These are phyloP conservation scores for Saturnispora zaruensis DNA, from an alignment of 805 yeast genomes.

Conservation along the genomic window DNA sequence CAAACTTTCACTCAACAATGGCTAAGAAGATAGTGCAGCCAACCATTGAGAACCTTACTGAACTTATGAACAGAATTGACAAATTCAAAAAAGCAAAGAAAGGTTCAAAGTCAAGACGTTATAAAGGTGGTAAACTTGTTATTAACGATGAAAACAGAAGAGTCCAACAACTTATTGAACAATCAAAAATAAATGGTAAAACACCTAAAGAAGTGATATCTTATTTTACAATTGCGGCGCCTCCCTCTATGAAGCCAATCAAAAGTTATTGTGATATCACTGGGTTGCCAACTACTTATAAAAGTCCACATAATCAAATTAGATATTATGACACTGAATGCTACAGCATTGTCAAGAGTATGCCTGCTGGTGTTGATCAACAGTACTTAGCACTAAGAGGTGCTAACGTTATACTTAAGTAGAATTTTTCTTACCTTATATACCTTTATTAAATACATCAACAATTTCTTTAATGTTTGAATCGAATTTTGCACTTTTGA, in stretches of 20 bases:
- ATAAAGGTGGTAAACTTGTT: conserved; percentile 67
- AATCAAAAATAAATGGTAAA: conserved; percentile 10
- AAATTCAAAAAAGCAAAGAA: conserved; percentile 52
- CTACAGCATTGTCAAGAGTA: conserved; percentile 61
- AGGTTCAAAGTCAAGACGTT: conserved; percentile 48
- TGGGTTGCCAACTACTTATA: conserved; percentile 73
- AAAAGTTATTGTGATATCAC: conserved; percentile 91
- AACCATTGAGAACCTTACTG: conserved; percentile 25
- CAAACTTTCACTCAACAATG: background rate
- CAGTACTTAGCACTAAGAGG: conserved; percentile 80
- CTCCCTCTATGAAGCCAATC: conserved; percentile 75
- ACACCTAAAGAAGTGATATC: conserved; percentile 44
- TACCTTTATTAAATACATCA: conserved; percentile 17
- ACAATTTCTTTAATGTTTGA: conserved; percentile 21
- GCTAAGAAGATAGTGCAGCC: conserved; percentile 5
- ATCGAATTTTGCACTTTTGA: conserved; percentile 27
- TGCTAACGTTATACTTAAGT: conserved; percentile 75
- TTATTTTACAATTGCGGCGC: conserved; percentile 65
- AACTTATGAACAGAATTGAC: conserved; percentile 35
- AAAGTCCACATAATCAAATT: conserved; percentile 63
- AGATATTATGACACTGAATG: conserved; percentile 80
- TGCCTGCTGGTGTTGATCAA: conserved; percentile 90
- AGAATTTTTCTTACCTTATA: conserved; percentile 7
- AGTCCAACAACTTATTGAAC: conserved; percentile 33
- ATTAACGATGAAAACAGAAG: conserved; percentile 72